phyloP scores from a whole-genome alignment of 495 filamentous ascomycete species.

The Tuber umbilicatum region DNA sequence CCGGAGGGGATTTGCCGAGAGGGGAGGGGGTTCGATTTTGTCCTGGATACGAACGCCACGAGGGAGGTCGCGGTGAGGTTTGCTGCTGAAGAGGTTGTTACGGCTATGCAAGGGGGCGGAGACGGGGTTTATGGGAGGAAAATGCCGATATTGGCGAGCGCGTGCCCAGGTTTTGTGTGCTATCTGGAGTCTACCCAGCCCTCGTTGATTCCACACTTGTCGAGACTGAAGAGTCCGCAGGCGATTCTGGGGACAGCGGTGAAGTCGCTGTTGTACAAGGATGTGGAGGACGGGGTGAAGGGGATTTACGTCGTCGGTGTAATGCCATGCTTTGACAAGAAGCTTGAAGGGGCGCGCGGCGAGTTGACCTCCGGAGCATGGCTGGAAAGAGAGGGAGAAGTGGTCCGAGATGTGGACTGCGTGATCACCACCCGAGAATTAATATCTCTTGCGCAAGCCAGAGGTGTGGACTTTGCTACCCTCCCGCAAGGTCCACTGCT shows the following conservation, averaged over 20 bases:
- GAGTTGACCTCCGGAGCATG: conserved; percentile 81
- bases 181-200: conserved; percentile 98
- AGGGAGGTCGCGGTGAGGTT: conserved; percentile 67
- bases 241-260: conserved; percentile 81
- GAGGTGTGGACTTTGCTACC: conserved; percentile 63
- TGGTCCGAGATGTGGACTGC: conserved; percentile 83
- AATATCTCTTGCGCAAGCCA: conserved; percentile 73
- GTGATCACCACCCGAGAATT: conserved; percentile 94
- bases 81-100: conserved; percentile 83
- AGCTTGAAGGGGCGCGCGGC: conserved; percentile 86
- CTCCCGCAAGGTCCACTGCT: conserved; percentile 55
- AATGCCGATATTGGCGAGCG: conserved; percentile 76
- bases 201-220: conserved; percentile 83
- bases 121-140: conserved; percentile 25
- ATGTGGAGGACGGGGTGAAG: conserved; percentile 52
- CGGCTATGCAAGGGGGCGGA: conserved; percentile 39
- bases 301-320: conserved; percentile 88
- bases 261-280: conserved; percentile 71
- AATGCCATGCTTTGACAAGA: conserved; percentile 99
- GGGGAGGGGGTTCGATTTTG: conserved; percentile 72
- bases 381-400: conserved; percentile 39
- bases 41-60: conserved; percentile 75
- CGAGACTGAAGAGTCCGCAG: conserved; percentile 85
- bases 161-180: conserved; percentile 96
- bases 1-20: conserved; percentile 64